phyloP scores from a whole-genome alignment of 208 protist genomes.

The Leishmania mexicana region DNA sequence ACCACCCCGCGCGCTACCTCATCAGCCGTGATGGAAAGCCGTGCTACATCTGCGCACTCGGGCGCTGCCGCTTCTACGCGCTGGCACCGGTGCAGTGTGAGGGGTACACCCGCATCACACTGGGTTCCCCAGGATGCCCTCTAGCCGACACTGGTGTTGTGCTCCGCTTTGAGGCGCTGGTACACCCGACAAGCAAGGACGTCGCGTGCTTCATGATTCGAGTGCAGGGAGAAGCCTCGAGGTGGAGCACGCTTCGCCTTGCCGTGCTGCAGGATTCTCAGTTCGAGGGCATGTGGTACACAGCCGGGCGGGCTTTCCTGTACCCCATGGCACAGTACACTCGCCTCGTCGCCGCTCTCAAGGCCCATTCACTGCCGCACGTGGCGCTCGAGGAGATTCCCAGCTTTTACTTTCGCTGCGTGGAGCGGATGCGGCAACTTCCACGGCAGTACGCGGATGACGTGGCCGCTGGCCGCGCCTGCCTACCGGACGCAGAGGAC shows the following conservation, averaged over 20 bases:
- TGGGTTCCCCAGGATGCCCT: conserved; percentile 28
- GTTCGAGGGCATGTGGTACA: conserved; percentile 64
- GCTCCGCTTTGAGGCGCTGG: conserved; percentile 72
- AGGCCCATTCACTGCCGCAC: conserved; percentile 22
- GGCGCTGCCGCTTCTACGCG: conserved; percentile 70
- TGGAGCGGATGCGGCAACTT: conserved; percentile 47
- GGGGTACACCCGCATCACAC: conserved; percentile 65
- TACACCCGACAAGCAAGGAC: conserved; percentile 52
- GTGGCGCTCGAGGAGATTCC: conserved; percentile 70
- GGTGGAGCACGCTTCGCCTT: conserved; percentile 22
- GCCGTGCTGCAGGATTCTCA: conserved; percentile 47
- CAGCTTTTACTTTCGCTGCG: conserved; percentile 76
- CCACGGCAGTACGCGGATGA: conserved; percentile 37
- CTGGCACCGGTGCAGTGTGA: conserved; percentile 54
- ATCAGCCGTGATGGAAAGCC: conserved; percentile 56
- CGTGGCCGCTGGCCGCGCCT: conserved; percentile 32
- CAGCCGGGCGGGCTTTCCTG: conserved; percentile 53
- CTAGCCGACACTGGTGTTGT: conserved; percentile 36
- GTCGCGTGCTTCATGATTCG: conserved; percentile 35
- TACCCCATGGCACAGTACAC: conserved; percentile 69
- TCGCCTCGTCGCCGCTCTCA: conserved; percentile 45
- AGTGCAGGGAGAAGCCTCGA: conserved; percentile 28
- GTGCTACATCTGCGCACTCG: conserved; percentile 55
- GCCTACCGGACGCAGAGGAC: conserved; percentile 54
- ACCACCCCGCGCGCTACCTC: conserved; percentile 39